Evolutionary conservation across 2,329 filamentous ascomycete genomes (phyloP).

Genomic region (Fusarium mangiferae): DNA sequence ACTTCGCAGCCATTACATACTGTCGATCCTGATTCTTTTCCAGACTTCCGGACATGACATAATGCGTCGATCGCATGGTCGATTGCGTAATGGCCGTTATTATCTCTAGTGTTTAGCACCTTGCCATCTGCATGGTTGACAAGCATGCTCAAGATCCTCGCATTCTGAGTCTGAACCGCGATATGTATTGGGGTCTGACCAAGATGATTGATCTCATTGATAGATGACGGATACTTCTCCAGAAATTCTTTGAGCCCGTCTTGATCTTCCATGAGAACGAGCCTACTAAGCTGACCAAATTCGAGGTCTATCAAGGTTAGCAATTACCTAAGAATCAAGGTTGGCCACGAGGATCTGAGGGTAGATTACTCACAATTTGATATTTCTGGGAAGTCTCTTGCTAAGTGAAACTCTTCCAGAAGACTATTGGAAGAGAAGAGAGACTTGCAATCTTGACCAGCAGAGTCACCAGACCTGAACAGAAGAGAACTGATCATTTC

Average conservation of each 20-base stretch:
- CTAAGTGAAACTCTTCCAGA: accelerated
- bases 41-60: accelerated
- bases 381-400: background rate
- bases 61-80: background rate
- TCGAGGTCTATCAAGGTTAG: background rate
- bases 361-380: background rate
- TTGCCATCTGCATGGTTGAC: accelerated
- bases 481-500: accelerated
- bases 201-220: background rate
- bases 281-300: background rate
- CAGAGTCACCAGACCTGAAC: background rate
- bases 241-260: accelerated
- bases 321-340: accelerated
- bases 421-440: accelerated
- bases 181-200: background rate
- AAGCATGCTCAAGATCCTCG: background rate
- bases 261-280: accelerated
- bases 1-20: background rate
- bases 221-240: accelerated
- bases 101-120: accelerated
- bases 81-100: background rate
- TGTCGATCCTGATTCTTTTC: accelerated
- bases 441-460: background rate
- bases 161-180: background rate
- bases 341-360: accelerated